A percentile compares a stretch with the other conserved stretches of the same genome.
Evolutionary conservation across 1,139 yeast genomes (phyloP).

Genomic region (Hemisphaericaspora xylofermentans): DNA sequence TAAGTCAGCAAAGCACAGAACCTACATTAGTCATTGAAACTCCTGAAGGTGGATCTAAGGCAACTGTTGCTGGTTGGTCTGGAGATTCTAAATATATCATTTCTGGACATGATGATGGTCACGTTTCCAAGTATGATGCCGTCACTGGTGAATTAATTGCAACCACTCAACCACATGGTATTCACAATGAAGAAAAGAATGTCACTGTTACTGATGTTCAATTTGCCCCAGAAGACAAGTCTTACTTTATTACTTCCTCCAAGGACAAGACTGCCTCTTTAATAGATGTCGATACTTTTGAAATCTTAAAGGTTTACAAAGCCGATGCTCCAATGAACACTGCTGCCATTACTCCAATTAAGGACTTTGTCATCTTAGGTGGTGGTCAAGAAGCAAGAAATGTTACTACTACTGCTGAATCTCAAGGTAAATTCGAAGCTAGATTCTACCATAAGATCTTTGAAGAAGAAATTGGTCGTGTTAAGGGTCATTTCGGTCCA

Average conservation of each 20-base stretch:
- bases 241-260: conserved; percentile 89
- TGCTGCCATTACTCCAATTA: conserved; percentile 89
- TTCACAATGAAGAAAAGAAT: conserved; percentile 55
- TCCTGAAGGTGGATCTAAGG: conserved; percentile 61
- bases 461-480: conserved; percentile 94
- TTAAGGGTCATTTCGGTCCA: conserved; percentile 99
- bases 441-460: conserved; percentile 93
- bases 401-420: conserved; percentile 91
- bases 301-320: conserved; percentile 69
- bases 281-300: conserved; percentile 74
- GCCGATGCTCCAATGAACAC: conserved; percentile 96
- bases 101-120: conserved; percentile 88
- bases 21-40: conserved; percentile 69
- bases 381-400: conserved; percentile 99
- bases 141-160: conserved; percentile 67
- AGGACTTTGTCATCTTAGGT: conserved; percentile 90
- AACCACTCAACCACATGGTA: conserved; percentile 63
- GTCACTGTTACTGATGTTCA: conserved; percentile 78
- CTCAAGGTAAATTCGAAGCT: conserved; percentile 97
- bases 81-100: conserved; percentile 71
- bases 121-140: conserved; percentile 76
- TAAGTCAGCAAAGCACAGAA: conserved; percentile 37
- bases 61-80: conserved; percentile 88
- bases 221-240: conserved; percentile 74
- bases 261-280: conserved; percentile 88